Evolutionary conservation across 192 early-diverging fungal genomes (phyloP), one percentile per base, ranked within the genome.

Genomic region (Gamsiella multidivaricata): DNA sequence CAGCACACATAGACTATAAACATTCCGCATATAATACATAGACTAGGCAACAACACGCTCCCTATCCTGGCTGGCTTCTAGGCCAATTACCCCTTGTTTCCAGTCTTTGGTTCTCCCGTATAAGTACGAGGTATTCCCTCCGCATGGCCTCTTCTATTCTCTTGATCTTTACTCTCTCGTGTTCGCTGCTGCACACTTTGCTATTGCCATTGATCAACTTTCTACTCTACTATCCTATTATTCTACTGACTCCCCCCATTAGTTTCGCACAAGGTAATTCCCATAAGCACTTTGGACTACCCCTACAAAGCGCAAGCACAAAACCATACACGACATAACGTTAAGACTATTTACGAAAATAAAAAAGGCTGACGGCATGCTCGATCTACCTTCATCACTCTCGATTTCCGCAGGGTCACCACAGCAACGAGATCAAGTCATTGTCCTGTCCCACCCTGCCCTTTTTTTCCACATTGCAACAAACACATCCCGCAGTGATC

Each of bases 371-470:
- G 45, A 46, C 45, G n/a, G 45, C 45, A 46, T 46, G 45, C 45
- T 46, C n/a, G 9, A 46, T 46, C 45, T 46, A 46, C 45, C n/a
- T n/a, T n/a, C 14, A 7, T 41, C 14, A 10, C 39, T 10, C 45
- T 46, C 45, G n/a, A n/a, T n/a, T n/a, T n/a, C n/a, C 45, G n/a
- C 45, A 46, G 45, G n/a, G 45, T 46, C 45, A 46, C n/a, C 22
- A 36, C 54, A 55, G 33, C 54, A 55, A 34, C 54, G 28, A 55
- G 54, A 55, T 36, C 54, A 55, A 34, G 18, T 7, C 54, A 14
- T 55, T 18, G 6, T 36, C 7, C 26, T 61, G 20, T 61, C 20
- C 43, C 32, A 5, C 41, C n/a, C 7, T 12, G 5, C 39, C 22
- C 23, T 58, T 43, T 58, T 41, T 58, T 29, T 29, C 43, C 39